A percentile compares a stretch with the other conserved stretches of the same genome.
phyloP scores from a whole-genome alignment of 2,329 filamentous ascomycete genomes.

The Colletotrichum sp. region DNA sequence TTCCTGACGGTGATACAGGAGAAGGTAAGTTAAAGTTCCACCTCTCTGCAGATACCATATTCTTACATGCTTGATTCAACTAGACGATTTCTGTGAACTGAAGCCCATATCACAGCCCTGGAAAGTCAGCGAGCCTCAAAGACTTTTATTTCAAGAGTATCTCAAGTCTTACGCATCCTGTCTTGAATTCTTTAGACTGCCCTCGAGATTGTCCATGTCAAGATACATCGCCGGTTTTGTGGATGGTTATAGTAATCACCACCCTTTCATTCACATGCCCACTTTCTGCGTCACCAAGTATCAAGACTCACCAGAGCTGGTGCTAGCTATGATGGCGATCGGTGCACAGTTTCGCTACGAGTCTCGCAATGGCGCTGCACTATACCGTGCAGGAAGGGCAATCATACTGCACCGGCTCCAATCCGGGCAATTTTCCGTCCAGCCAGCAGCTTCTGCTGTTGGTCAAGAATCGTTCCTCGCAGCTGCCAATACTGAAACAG shows the following conservation, averaged over 20 bases:
- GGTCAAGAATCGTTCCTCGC: not conserved
- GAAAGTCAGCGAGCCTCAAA: not conserved
- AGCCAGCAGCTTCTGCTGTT: not conserved
- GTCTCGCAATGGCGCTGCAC: not conserved
- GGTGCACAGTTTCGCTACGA: slow-evolving; percentile 1
- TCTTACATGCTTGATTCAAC: not conserved
- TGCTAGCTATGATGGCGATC: not conserved
- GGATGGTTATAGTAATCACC: not conserved
- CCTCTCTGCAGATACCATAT: not conserved
- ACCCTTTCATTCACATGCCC: slow-evolving; percentile 2
- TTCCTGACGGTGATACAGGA: not conserved
- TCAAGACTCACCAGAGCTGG: not conserved
- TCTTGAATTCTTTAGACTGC: not conserved
- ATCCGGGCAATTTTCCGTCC: not conserved
- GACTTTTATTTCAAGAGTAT: not conserved
- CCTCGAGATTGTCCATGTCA: not conserved
- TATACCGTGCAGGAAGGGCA: not conserved
- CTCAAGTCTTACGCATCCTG: not conserved
- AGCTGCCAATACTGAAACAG: not conserved
- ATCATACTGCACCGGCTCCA: not conserved
- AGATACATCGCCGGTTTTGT: not conserved
- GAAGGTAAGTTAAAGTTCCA: not conserved
- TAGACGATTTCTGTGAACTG: not conserved
- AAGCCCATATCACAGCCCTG: not conserved
- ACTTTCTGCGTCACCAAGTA: not conserved